Evolutionary conservation across 306 rosid species (phyloP).

Genomic region (Mimosa bimucronata): DNA sequence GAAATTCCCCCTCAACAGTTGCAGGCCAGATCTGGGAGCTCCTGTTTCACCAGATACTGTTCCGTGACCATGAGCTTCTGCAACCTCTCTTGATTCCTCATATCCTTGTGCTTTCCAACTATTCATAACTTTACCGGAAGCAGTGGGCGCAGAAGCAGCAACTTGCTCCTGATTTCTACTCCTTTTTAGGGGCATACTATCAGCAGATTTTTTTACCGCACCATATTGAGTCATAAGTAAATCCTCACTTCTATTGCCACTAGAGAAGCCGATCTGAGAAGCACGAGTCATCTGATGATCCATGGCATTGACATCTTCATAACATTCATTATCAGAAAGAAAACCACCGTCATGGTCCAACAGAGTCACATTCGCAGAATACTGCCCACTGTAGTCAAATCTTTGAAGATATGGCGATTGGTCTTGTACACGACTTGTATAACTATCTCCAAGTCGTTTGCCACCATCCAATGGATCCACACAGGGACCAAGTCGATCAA

Average conservation of each 20-base stretch:
- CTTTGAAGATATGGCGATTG: conserved; percentile 43
- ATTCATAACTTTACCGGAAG: conserved; percentile 68
- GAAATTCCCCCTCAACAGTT: conserved; percentile 48
- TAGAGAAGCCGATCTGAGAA: conserved; percentile 60
- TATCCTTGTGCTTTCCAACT: conserved; percentile 72
- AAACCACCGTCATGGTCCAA: conserved; percentile 57
- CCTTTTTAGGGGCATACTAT: conserved; percentile 40
- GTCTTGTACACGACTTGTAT: conserved; percentile 49
- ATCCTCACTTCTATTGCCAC: conserved; percentile 56
- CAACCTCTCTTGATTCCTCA: conserved; percentile 63
- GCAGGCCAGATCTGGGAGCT: conserved; percentile 52
- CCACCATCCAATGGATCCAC: conserved; percentile 45
- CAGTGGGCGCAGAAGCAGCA: conserved; percentile 42
- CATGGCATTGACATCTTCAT: conserved; percentile 49
- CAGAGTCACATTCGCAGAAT: conserved; percentile 44
- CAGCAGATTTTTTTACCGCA: conserved; percentile 58
- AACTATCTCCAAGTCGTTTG: conserved; percentile 52
- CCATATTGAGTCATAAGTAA: conserved; percentile 50
- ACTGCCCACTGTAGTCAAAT: conserved; percentile 51
- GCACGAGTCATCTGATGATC: conserved; percentile 47
- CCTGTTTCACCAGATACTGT: conserved; percentile 42
- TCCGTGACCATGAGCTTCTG: conserved; percentile 50
- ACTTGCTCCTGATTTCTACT: conserved; percentile 56
- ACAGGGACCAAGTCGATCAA: conserved; percentile 84
- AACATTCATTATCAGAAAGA: conserved; percentile 67